Conservation (phyloP, 1,284 basidiomycete genomes). For the Sanghuangporus sanghuang region DNA sequence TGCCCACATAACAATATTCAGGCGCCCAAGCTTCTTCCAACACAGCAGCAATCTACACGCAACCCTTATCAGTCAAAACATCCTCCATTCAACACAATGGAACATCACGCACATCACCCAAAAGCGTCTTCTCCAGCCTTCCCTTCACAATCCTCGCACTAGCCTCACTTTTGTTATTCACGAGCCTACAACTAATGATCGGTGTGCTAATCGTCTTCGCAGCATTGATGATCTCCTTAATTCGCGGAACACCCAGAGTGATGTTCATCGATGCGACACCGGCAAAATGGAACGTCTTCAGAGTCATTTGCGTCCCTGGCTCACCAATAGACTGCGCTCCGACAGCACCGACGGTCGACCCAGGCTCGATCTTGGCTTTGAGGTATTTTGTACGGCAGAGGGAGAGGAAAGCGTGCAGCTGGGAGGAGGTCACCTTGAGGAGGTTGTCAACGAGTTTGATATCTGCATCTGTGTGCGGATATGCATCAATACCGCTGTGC, state of each 20-base stretch:
- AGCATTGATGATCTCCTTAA: slow-evolving; percentile 99
- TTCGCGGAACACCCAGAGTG: slow-evolving; percentile 97
- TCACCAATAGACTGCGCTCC: slow-evolving; percentile 99
- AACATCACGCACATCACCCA: slow-evolving; percentile 76
- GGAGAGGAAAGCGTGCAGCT: slow-evolving; percentile 77
- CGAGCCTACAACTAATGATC: slow-evolving; percentile 95
- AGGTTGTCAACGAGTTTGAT: slow-evolving; percentile 82
- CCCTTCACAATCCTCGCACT: slow-evolving; percentile 98
- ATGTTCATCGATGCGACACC: slow-evolving; percentile 99
- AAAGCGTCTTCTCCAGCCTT: slow-evolving; percentile 89
- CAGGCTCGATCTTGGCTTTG: slow-evolving; percentile 92
- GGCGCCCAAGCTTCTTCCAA: slow-evolving; percentile 96
- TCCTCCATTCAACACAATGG: neutral
- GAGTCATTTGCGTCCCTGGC: slow-evolving; percentile 98
- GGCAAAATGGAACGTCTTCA: slow-evolving; percentile 99
- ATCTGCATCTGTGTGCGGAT: slow-evolving; percentile 44
- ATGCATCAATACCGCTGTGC: neutral
- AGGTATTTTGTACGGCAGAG: slow-evolving; percentile 90
- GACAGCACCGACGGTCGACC: slow-evolving; percentile 96
- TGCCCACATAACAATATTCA: slow-evolving; percentile 88
- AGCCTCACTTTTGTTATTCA: slow-evolving; percentile 77
- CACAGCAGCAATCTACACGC: slow-evolving; percentile 76
- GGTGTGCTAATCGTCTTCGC: slow-evolving; percentile 96
- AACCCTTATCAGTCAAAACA: slow-evolving; percentile 5
- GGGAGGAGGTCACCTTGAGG: slow-evolving; percentile 82